Evolutionary conservation across 805 yeast genomes (phyloP), one percentile per base, ranked within the genome.

Genomic region (Cyberlindnera mycetangii): DNA sequence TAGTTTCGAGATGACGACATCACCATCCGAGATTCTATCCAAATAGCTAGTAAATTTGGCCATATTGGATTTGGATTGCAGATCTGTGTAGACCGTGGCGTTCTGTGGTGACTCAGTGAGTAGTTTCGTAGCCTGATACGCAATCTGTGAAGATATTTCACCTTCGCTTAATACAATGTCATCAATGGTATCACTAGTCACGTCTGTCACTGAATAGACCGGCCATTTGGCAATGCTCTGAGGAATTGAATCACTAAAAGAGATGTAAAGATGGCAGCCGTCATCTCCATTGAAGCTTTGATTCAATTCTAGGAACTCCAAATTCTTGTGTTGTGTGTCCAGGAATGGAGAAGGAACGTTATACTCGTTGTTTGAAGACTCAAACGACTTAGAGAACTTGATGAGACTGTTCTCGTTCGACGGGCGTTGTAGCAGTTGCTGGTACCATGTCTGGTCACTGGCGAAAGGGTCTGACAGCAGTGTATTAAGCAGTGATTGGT

Each of bases 401-500:
- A 65, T 39, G 7, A 57, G 27, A 16, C 38, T 38, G 33, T 48
- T 39, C 12, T 32, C 31, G 0, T 18, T 15, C 2, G 17, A 2
- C 4, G 49, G 21, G 48, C 54, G 37, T 14, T 41, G 28, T 14
- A 40, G 25, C 27, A 52, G 37, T 28, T 44, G 49, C 3, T 53
- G 40, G 33, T 54, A 55, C 70, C 70, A 66, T 10, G 56, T 22
- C 37, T 61, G 65, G 27, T 64, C 60, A 1, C 58, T 32, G 1
- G 61, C 57, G 37, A 64, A 65, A 9, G 66, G 67, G 44, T 66
- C 68, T 2, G 64, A 55, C 28, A 66, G 37, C 3, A 66, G 28
- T 6, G 66, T 50, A 17, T 60, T 58, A 10, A 66, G 42, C 9
- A 65, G 45, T 2, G 58, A 51, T 5, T 47, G 45, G 21, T 51